Evolutionary conservation across 495 filamentous ascomycete genomes (phyloP), one percentile per base, ranked within the genome.

Genomic region (Venustampulla echinocandica): DNA sequence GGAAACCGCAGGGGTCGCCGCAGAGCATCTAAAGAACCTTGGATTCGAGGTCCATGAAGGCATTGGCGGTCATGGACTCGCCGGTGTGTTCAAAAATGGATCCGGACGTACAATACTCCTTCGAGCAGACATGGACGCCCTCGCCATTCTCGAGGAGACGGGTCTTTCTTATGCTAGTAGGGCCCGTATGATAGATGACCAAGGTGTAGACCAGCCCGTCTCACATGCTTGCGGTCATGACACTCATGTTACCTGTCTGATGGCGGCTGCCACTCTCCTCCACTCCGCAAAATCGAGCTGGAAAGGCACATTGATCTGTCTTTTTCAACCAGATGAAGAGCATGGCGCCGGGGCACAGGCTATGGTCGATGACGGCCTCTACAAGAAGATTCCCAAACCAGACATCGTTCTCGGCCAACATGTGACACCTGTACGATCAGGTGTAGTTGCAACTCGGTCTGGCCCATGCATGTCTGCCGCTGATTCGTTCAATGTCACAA

Each of bases 191-290:
- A 49, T 54, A 10, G 63, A 69, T 49, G 43, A 33, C 4, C 56
- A 70, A 4, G 77, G 77, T 4, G 37, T 46, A 0, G 55, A 58
- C 23, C 63, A 63, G 34, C 73, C 75, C 0, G 75, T 79, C 1
- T 79, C 79, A 77, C 77, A 82, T 55, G 76, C 79, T 30, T 81
- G 77, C 57, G 78, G 78, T 1, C 78, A 83, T 46, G 79, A 83
- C 49, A 69, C 74, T 42, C 77, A 83, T 52, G 64, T 79, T 11
- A 61, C 70, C 0, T 53, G 54, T 14, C 58, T 81, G 3, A 61
- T 81, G 38, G 75, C 65, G 3, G 64, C 68, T 1, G 66, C 75
- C 0, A 56, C 64, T 21, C 54, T 71, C 0, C 56, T 82, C 19
- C 37, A 56, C 19, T 42, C 51, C 3, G 63, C 66, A 2, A 64